A percentile compares a stretch with the other conserved stretches of the same genome.
Conservation (phyloP, 1,284 basidiomycete genomes). For the Rhodotorula sp. region DNA sequence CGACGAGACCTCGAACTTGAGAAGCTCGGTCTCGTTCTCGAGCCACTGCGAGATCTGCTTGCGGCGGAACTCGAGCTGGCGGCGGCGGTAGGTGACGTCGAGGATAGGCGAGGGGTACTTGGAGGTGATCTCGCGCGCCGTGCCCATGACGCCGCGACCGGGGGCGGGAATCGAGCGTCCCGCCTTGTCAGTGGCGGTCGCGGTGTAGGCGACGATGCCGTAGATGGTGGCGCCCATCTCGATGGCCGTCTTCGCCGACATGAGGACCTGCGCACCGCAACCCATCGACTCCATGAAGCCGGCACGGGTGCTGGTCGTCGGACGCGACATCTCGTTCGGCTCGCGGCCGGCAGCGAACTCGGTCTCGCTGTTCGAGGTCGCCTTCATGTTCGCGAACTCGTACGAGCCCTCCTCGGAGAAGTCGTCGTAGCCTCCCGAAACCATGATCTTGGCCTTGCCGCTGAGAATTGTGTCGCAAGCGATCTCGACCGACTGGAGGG, state of each 20-base stretch:
- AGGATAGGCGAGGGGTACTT: constrained; percentile 69
- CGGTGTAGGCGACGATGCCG: constrained; percentile 83
- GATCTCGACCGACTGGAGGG: constrained; percentile 95
- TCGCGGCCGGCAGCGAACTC: constrained; percentile 99
- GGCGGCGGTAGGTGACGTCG: constrained; percentile 77
- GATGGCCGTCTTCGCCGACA: constrained; percentile 93
- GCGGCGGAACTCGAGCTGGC: constrained; percentile 89
- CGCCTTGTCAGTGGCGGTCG: constrained; percentile 69
- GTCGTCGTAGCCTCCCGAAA: constrained; percentile 97
- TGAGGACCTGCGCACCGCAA: constrained; percentile 92
- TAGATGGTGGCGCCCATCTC: constrained; percentile 89
- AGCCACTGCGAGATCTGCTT: constrained; percentile 92
- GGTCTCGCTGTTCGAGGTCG: constrained; percentile 92
- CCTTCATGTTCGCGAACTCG: constrained; percentile 90
- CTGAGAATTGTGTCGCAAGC: constrained; percentile 92
- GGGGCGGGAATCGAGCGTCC: constrained; percentile 57
- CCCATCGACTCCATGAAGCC: constrained; percentile 92
- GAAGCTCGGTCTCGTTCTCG: constrained; percentile 75
- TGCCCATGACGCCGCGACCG: constrained; percentile 72
- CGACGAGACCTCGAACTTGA: constrained; percentile 71
- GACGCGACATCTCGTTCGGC: constrained; percentile 96
- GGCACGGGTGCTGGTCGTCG: constrained; percentile 89
- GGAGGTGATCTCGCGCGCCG: constrained; percentile 73
- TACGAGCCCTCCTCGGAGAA: constrained; percentile 65
- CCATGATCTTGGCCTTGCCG: constrained; percentile 98